Percentiles rank a stretch among this genome's conserved stretches.
Evolutionary conservation across 2,329 filamentous ascomycete genomes (phyloP).

Genomic region (Fusarium sp.): DNA sequence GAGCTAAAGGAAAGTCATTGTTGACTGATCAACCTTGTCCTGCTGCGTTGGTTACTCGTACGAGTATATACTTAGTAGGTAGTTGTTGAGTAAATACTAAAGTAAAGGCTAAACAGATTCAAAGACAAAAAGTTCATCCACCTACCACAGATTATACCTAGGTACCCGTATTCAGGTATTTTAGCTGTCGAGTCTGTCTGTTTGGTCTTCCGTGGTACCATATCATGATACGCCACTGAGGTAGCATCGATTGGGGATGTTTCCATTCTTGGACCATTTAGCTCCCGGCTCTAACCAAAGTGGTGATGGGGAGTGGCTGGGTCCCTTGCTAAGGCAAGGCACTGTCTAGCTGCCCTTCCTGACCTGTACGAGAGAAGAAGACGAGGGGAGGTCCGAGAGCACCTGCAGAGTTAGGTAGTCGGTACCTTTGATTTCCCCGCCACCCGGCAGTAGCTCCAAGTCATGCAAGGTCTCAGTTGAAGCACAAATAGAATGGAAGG

Average conservation of each 20-base stretch:
- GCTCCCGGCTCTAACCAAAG: constrained; percentile 32
- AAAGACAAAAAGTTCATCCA: not conserved
- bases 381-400: not conserved
- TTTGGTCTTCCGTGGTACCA: not conserved
- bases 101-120: not conserved
- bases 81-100: not conserved
- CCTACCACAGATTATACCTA: not conserved
- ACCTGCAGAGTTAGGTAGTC: constrained; percentile 3
- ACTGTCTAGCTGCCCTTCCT: not conserved
- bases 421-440: constrained; percentile 16
- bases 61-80: not conserved
- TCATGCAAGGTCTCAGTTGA: not conserved
- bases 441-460: not conserved
- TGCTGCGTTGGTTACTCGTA: not conserved
- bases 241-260: constrained; percentile 19
- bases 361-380: not conserved
- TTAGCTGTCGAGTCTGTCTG: not conserved
- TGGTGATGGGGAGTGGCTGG: constrained; percentile 26
- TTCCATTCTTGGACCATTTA: constrained; percentile 37
- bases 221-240: constrained; percentile 25
- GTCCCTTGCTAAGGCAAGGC: constrained; percentile 6
- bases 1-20: not conserved
- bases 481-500: constrained; percentile 12
- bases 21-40: not conserved
- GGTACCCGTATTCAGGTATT: not conserved